Evolutionary conservation across 169 alveolate species (phyloP), one percentile per base, ranked within the genome.

Genomic region (Cryptosporidium parvum): DNA sequence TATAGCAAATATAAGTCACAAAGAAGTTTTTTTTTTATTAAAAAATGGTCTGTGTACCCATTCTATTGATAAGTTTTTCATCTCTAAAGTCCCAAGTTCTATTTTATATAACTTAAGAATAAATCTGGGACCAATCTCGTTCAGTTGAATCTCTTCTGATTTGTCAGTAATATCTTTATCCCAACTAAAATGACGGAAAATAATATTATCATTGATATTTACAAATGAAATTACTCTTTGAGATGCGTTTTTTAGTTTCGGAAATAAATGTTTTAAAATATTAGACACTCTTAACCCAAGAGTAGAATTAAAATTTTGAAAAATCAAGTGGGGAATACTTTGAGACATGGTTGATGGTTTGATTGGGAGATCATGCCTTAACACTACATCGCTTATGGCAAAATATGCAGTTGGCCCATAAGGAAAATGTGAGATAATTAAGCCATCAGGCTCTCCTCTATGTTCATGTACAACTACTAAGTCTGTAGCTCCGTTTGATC

Each of bases 391-490:
- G 35, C 95, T 92, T 18, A 99, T 89, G 31, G 98, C 99, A 92
- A 98, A 98, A 92, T 98, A 97, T 2, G 99, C 98, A 3, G 99
- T 98, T 0, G 99, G 99, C 0, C 99, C 99, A 84, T 96, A 97
- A 4, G 99, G 99, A 86, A 99, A 91, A 91, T 99, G 99, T 73
- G 98, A 97, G 23, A 99, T 95, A 58, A 99, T 98, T 96, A 99
- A 91, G 68, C 99, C 99, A 91, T 98, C 99, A 0, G 99, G 99
- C 85, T 93, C 98, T 92, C 98, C 99, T 91, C 98, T 91, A 91
- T 97, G 98, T 80, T 97, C 99, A 91, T 97, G 99, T 37, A 97
- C 93, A 16, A 97, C 92, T 48, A 95, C 86, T 18, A 98, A 92
- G 91, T 98, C 99, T 2, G 99, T 94, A 70, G 97, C 97, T 86